These are phyloP conservation scores for Microascus cirrosus DNA, from an alignment of 2,329 filamentous ascomycete genomes.

Conservation along the genomic window DNA sequence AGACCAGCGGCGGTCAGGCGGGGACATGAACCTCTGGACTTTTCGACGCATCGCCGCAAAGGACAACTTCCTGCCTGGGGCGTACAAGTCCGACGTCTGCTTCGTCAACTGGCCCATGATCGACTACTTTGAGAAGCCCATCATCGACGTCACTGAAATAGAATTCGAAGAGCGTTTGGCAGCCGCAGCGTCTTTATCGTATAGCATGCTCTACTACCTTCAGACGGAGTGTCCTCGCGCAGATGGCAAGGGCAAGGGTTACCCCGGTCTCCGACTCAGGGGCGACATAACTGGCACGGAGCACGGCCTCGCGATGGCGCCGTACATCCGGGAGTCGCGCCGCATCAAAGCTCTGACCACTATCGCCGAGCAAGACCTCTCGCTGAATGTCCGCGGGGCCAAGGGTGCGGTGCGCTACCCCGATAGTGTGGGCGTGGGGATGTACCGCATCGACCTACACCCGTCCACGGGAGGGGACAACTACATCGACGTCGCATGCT, in stretches of 20 bases:
- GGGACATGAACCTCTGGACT: conserved; percentile 17
- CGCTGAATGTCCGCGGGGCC: conserved; percentile 9
- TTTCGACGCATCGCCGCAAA: conserved; percentile 13
- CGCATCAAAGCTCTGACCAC: conserved; percentile 15
- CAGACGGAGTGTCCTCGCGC: conserved; percentile 15
- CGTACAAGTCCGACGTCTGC: conserved; percentile 14
- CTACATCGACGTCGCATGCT: conserved; percentile 17
- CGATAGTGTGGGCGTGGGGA: conserved; percentile 15
- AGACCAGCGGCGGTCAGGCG: conserved; percentile 13
- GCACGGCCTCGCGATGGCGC: conserved; percentile 16
- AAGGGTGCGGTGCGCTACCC: conserved; percentile 13
- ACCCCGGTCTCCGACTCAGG: conserved; percentile 14
- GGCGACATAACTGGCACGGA: conserved; percentile 15
- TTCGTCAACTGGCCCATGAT: conserved; percentile 19
- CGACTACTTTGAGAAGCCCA: conserved; percentile 16
- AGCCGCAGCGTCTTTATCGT: conserved; percentile 12
- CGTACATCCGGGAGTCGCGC: conserved; percentile 14
- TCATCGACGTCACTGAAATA: conserved; percentile 13
- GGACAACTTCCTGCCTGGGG: conserved; percentile 12
- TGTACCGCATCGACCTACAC: conserved; percentile 17
- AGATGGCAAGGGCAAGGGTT: conserved; percentile 12
- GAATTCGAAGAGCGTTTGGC: conserved; percentile 10
- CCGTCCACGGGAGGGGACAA: conserved; percentile 16
- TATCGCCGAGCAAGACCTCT: conserved; percentile 14
- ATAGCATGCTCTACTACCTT: conserved; percentile 16